Conservation (phyloP, 768 basidiomycete species). For the Pholiota conissans region DNA sequence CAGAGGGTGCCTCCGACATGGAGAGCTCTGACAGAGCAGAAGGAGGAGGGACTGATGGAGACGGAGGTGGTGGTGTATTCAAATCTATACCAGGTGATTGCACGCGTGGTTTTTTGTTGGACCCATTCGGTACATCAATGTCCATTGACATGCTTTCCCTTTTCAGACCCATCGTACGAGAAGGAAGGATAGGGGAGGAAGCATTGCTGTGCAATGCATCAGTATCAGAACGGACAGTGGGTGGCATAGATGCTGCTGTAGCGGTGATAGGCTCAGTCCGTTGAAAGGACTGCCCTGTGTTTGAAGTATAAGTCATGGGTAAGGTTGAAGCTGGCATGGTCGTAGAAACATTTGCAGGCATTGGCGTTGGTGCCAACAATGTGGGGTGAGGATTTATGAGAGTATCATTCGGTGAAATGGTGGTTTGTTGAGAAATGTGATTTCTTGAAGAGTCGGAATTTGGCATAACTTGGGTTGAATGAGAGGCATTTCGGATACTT, state of each 20-base stretch:
- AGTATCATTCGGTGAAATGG: slow-evolving; percentile 16
- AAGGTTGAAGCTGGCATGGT: not conserved
- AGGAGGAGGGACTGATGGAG: not conserved
- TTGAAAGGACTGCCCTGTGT: not conserved
- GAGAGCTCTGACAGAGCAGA: not conserved
- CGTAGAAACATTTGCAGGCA: not conserved
- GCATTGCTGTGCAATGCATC: not conserved
- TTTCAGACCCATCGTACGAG: not conserved
- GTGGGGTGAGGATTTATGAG: slow-evolving; percentile 4
- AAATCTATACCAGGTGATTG: not conserved
- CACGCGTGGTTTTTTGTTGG: slow-evolving; percentile 2
- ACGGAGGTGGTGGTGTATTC: not conserved
- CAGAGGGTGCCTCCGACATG: not conserved
- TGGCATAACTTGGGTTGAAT: not conserved
- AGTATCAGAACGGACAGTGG: not conserved
- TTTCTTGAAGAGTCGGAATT: not conserved
- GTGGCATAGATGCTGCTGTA: not conserved
- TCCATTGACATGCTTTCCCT: not conserved
- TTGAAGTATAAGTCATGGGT: not conserved
- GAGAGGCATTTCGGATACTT: not conserved
- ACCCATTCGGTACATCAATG: not conserved
- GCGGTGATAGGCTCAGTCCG: not conserved
- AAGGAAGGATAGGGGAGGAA: not conserved
- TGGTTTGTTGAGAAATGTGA: not conserved
- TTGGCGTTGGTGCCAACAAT: slow-evolving; percentile 1